Evolutionary conservation across 2,329 filamentous ascomycete species (phyloP).

Genomic region (Xylaria polymorpha): DNA sequence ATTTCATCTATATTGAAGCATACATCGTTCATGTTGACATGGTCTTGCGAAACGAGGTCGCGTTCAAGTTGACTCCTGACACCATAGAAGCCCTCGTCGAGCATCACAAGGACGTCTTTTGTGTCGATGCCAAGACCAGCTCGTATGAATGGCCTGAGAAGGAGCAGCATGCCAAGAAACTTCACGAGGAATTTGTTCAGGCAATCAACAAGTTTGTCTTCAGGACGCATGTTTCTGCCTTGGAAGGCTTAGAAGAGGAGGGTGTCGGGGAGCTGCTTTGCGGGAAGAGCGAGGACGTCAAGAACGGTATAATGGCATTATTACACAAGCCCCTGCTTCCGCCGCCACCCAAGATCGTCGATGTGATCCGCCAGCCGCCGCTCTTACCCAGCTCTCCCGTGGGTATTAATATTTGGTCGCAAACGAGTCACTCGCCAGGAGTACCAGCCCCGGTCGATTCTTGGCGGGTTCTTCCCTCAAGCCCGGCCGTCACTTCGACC

Average conservation of each 20-base stretch:
- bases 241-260: slow-evolving; percentile 97
- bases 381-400: slow-evolving; percentile 85
- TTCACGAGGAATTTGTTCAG: slow-evolving; percentile 96
- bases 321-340: slow-evolving; percentile 88
- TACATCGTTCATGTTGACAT: slow-evolving; percentile 99
- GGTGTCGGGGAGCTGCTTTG: slow-evolving; percentile 92
- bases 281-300: slow-evolving; percentile 93
- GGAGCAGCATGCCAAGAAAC: slow-evolving; percentile 94
- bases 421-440: slow-evolving; percentile 71
- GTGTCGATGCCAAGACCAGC: slow-evolving; percentile 85
- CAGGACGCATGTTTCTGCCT: slow-evolving; percentile 84
- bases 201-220: slow-evolving; percentile 98
- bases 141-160: slow-evolving; percentile 98
- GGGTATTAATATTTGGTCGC: slow-evolving; percentile 83
- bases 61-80: slow-evolving; percentile 95
- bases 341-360: slow-evolving; percentile 86
- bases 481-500: slow-evolving; percentile 78
- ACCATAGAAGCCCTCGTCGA: slow-evolving; percentile 93
- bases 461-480: slow-evolving; percentile 92
- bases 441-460: slow-evolving; percentile 80
- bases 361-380: slow-evolving; percentile 86
- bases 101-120: slow-evolving; percentile 96
- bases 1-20: slow-evolving; percentile 92
- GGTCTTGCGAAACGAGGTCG: slow-evolving; percentile 96
- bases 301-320: slow-evolving; percentile 83